Conservation (phyloP, 495 filamentous ascomycete species). For the Tuber aestivum region DNA sequence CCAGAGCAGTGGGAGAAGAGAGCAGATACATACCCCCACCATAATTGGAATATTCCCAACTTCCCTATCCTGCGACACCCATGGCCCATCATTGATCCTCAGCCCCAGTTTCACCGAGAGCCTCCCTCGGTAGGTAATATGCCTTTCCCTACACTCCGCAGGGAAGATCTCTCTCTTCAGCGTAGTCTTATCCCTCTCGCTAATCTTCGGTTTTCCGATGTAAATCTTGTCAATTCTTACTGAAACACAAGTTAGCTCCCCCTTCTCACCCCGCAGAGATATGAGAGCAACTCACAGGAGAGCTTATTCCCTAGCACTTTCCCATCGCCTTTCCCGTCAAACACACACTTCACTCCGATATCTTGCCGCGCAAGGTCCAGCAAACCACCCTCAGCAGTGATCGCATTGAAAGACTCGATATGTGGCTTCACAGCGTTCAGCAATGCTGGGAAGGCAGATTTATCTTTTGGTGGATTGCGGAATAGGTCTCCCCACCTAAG, state of each 20-base stretch:
- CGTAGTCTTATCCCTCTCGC: slow-evolving; percentile 37
- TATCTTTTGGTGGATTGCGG: slow-evolving; percentile 75
- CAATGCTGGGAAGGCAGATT: slow-evolving; percentile 79
- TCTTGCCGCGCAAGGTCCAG: slow-evolving; percentile 73
- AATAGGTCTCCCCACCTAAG: slow-evolving; percentile 80
- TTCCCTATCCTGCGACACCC: slow-evolving; percentile 71
- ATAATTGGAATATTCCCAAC: slow-evolving; percentile 87
- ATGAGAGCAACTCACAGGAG: slow-evolving; percentile 29
- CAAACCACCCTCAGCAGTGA: slow-evolving; percentile 65
- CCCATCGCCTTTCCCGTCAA: slow-evolving; percentile 61
- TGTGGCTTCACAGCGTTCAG: slow-evolving; percentile 79
- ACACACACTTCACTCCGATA: slow-evolving; percentile 79
- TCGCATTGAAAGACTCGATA: slow-evolving; percentile 91
- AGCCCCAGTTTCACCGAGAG: slow-evolving; percentile 74
- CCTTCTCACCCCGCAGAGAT: background rate
- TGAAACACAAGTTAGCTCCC: slow-evolving; percentile 11
- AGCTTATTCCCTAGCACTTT: slow-evolving; percentile 36
- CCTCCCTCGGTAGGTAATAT: slow-evolving; percentile 84
- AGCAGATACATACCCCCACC: slow-evolving; percentile 59
- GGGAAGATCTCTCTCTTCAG: slow-evolving; percentile 76
- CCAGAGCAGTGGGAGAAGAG: background rate
- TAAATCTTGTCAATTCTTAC: slow-evolving; percentile 42
- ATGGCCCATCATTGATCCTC: slow-evolving; percentile 76
- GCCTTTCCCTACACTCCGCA: slow-evolving; percentile 87
- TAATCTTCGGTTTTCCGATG: slow-evolving; percentile 39